These are phyloP conservation scores for Theileria orientalis DNA, from an alignment of 169 alveolate species.

Conservation along the genomic window DNA sequence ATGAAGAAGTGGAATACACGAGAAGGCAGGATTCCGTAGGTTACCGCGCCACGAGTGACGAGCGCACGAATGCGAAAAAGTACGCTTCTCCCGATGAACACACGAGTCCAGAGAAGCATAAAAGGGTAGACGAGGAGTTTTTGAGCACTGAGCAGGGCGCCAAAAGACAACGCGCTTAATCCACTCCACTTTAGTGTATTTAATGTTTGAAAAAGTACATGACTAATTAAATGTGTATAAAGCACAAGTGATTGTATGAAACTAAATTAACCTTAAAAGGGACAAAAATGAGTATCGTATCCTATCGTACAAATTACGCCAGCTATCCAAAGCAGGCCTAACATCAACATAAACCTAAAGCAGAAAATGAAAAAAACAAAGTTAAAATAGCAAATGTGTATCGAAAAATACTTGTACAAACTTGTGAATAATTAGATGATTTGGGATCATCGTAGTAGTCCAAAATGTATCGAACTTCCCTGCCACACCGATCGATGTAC, in stretches of 20 bases:
- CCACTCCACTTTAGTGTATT: slow-evolving; percentile 1
- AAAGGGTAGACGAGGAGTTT: no score
- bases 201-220: no score
- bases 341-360: slow-evolving; percentile 76
- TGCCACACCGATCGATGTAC: slow-evolving; percentile 80
- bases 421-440: slow-evolving; percentile 64
- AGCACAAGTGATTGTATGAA: no score
- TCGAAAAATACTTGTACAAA: slow-evolving; percentile 4
- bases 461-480: slow-evolving; percentile 76
- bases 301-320: slow-evolving; percentile 67
- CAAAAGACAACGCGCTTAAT: no score
- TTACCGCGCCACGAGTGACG: neutral
- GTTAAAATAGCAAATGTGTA: neutral
- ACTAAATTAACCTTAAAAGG: neutral
- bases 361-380: no score
- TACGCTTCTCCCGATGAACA: neutral
- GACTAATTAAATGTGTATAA: no score
- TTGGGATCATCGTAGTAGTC: slow-evolving; percentile 83
- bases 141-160: no score
- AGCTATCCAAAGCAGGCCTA: slow-evolving; percentile 77
- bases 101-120: no score
- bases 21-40: neutral
- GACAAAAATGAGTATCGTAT: slow-evolving; percentile 19
- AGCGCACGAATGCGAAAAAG: neutral
- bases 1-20: neutral